Conservation (phyloP, 106 monocot species). For the Acorus gramineus region DNA sequence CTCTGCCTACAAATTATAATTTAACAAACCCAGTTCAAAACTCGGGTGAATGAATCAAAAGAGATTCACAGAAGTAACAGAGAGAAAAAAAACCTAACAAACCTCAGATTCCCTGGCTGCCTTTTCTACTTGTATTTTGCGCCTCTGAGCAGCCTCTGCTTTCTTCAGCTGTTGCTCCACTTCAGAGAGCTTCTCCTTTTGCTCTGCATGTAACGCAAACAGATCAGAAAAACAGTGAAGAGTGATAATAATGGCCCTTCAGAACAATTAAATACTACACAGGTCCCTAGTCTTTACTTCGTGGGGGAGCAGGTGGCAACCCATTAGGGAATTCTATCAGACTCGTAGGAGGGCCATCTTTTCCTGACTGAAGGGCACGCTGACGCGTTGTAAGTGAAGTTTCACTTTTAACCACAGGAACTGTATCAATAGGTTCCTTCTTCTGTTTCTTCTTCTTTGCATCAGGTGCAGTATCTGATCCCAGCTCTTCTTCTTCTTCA, state of each 20-base stretch:
- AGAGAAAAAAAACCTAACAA: not conserved
- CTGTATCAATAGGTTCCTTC: conserved; percentile 19
- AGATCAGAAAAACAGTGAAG: too few relatives aligned
- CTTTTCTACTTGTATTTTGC: conserved; percentile 93
- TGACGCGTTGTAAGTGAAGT: conserved; percentile 59
- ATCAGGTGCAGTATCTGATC: conserved; percentile 32
- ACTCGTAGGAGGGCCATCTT: conserved; percentile 21
- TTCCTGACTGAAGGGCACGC: conserved; percentile 58
- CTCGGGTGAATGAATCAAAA: not conserved
- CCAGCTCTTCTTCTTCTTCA: conserved; percentile 52
- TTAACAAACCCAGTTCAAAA: not conserved
- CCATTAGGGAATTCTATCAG: conserved; percentile 77
- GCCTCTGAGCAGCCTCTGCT: conserved; percentile 81
- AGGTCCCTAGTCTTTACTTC: conserved; percentile 34
- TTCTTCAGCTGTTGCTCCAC: conserved; percentile 86
- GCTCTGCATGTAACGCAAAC: conserved; percentile 23
- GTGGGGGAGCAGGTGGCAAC: conserved; percentile 57
- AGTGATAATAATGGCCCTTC: too few relatives aligned
- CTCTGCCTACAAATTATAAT: conserved; percentile 47
- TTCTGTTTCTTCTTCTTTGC: conserved; percentile 25
- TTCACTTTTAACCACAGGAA: conserved; percentile 28
- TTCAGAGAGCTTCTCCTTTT: conserved; percentile 90
- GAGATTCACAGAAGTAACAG: too few relatives aligned
- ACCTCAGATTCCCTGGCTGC: conserved; percentile 70
- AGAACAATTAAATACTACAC: not conserved